Evolutionary conservation across 371 early-diverging fungal genomes (phyloP), one percentile per base, ranked within the genome.

Genomic region (Mucor sp.): DNA sequence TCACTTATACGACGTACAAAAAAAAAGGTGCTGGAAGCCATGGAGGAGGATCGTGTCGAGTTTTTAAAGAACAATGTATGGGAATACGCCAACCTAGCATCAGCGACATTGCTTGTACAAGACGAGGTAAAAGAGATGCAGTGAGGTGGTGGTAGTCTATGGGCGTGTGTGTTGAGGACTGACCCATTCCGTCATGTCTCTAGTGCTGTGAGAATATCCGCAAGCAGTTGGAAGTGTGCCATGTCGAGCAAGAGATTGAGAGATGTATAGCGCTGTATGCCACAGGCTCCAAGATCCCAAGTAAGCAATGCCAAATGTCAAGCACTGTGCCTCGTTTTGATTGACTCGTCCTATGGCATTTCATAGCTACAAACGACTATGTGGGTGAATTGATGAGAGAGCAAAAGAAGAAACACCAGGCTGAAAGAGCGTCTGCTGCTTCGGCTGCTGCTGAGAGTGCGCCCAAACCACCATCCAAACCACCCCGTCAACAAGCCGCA

Each of bases 41-140:
- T 80, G 67, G 83, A 83, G 60, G 63, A 78, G 58, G 74, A 80
- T n/a, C 70, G 83, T 0, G 48, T 78, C 12, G 80, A 80, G 25
- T 66, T 80, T 17, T 44, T 83, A 19, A 71, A 69, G 15, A 67
- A 37, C 23, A 83, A 78, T 56, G 60, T 77, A 17, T 80, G 79
- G 80, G 83, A 80, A 4, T 83, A 83, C 68, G 79, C 83, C 9
- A 80, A 83, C 30, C 48, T 80, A 8, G 58, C 66, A 1, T 80
- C 83, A 11, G 80, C 75, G 8, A 62, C 66, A n/a, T 35, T 83
- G 1, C 50, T 80, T 30, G 70, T 78, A 14, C 77, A 83, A 63
- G 78, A 83, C 56, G 77, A 80, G 67, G 81, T 78, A 72, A 1
- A 7, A 33, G 8, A 7, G 33, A 7, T 3, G 7, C 8, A n/a